Percentiles rank a stretch among this genome's conserved stretches.
Evolutionary conservation across 2,329 filamentous ascomycete genomes (phyloP).

Genomic region (Paradendryphiella salina): DNA sequence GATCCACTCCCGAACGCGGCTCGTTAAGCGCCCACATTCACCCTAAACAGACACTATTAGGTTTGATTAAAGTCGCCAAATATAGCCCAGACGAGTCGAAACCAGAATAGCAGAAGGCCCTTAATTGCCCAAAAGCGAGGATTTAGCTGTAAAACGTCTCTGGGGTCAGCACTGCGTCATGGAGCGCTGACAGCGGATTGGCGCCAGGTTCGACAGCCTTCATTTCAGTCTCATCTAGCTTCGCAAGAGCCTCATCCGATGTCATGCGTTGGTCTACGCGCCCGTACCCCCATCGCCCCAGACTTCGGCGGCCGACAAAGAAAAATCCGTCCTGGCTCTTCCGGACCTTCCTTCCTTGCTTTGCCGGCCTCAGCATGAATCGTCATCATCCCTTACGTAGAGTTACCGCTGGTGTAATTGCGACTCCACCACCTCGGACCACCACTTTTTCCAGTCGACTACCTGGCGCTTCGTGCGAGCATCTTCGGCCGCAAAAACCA

Average conservation of each 20-base stretch:
- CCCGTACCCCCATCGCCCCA: constrained; percentile 21
- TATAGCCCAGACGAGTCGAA: constrained; percentile 36
- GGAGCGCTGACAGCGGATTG: constrained; percentile 21
- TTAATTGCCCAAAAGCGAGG: constrained; percentile 35
- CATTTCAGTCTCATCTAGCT: constrained; percentile 20
- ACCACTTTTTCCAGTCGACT: constrained; percentile 77
- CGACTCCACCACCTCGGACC: constrained; percentile 60
- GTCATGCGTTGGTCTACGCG: constrained; percentile 35
- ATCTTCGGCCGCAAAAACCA: constrained; percentile 93
- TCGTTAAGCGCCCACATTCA: constrained; percentile 35
- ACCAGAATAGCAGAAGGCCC: constrained; percentile 29
- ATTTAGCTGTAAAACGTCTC: constrained; percentile 27
- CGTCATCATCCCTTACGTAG: constrained; percentile 5
- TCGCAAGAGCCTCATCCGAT: constrained; percentile 25
- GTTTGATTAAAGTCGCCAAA: constrained; percentile 35
- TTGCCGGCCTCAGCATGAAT: constrained; percentile 4
- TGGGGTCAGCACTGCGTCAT: constrained; percentile 21
- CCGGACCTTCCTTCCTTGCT: neutral
- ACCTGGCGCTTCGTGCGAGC: constrained; percentile 71
- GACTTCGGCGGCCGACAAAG: constrained; percentile 8
- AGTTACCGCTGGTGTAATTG: constrained; percentile 20
- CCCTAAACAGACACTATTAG: constrained; percentile 30
- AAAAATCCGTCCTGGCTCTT: too few species aligned
- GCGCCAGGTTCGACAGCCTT: constrained; percentile 15
- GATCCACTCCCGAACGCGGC: constrained; percentile 27